Evolutionary conservation across 2,329 filamentous ascomycete species (phyloP).

Genomic region (Penicillium sp.): DNA sequence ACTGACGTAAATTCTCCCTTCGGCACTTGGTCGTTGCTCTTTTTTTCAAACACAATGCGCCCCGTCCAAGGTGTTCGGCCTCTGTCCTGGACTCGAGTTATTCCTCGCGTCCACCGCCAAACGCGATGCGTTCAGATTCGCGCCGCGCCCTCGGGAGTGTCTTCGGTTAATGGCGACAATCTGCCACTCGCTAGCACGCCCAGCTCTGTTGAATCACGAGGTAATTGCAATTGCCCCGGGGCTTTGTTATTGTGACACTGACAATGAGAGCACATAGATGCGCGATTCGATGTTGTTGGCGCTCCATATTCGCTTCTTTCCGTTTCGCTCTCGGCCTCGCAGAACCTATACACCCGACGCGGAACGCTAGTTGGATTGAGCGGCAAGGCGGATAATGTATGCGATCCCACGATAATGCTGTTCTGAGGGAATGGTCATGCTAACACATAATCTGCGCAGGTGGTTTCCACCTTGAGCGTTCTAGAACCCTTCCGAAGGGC

Average conservation of each 20-base stretch:
- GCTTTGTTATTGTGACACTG: constrained; percentile 3
- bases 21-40: constrained; percentile 3
- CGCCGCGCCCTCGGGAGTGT: constrained; percentile 43
- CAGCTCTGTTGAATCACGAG: constrained; percentile 43
- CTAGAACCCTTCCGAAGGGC: constrained; percentile 81
- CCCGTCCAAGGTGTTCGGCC: constrained; percentile 38
- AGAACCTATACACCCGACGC: constrained; percentile 86
- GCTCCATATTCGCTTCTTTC: constrained; percentile 91
- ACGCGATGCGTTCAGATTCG: constrained; percentile 47
- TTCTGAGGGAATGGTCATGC: not conserved
- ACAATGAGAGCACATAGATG: constrained; percentile 60
- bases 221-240: constrained; percentile 27
- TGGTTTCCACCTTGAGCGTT: constrained; percentile 83
- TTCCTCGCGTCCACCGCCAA: constrained; percentile 30
- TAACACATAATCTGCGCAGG: constrained; percentile 50
- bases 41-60: constrained; percentile 33
- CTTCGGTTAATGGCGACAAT: constrained; percentile 39
- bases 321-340: constrained; percentile 87
- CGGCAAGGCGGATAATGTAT: constrained; percentile 86
- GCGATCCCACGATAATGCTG: constrained; percentile 19
- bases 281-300: constrained; percentile 89
- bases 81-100: constrained; percentile 35
- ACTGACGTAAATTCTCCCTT: constrained; percentile 29
- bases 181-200: constrained; percentile 40
- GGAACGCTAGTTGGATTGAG: constrained; percentile 88